These are phyloP conservation scores for Daedaleopsis nitida DNA, from an alignment of 768 basidiomycete species.

Conservation along the genomic window DNA sequence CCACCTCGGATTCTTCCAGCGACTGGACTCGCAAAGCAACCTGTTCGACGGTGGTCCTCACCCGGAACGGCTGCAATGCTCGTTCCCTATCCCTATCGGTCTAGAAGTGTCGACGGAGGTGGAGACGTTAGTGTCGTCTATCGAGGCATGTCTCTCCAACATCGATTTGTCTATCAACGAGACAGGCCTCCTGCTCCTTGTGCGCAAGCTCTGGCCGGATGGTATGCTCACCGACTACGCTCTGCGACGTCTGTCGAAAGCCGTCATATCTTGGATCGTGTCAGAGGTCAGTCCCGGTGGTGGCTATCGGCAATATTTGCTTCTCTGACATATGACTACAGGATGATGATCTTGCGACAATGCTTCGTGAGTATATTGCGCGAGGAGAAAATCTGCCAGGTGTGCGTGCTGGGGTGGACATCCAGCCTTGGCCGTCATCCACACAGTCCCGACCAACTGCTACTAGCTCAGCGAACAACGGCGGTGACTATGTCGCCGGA, in stretches of 20 bases:
- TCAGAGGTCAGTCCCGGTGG: constrained; percentile 53
- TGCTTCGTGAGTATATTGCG: constrained; percentile 70
- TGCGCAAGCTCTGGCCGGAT: constrained; percentile 72
- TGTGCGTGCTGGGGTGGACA: constrained; percentile 48
- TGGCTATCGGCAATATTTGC: not conserved
- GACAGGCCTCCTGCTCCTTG: constrained; percentile 68
- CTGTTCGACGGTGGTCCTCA: constrained; percentile 40
- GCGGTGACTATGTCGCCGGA: constrained; percentile 69
- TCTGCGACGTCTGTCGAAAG: constrained; percentile 57
- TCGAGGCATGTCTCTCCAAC: constrained; percentile 72
- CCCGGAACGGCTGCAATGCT: constrained; percentile 44
- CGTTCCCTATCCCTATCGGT: constrained; percentile 69
- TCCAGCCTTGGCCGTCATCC: constrained; percentile 56
- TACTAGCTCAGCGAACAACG: constrained; percentile 51
- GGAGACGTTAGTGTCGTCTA: constrained; percentile 67
- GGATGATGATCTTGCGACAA: constrained; percentile 68
- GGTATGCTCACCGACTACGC: constrained; percentile 74
- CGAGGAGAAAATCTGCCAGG: constrained; percentile 63
- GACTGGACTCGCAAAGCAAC: constrained; percentile 37
- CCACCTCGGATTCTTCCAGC: constrained; percentile 61
- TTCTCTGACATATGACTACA: constrained; percentile 26
- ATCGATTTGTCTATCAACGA: constrained; percentile 77
- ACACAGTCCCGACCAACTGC: constrained; percentile 35
- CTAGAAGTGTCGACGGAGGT: constrained; percentile 74
- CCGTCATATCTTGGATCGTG: constrained; percentile 69